Base-by-base conservation (phyloP, 306 rosid genomes). In the Albizia julibrissin region DNA sequence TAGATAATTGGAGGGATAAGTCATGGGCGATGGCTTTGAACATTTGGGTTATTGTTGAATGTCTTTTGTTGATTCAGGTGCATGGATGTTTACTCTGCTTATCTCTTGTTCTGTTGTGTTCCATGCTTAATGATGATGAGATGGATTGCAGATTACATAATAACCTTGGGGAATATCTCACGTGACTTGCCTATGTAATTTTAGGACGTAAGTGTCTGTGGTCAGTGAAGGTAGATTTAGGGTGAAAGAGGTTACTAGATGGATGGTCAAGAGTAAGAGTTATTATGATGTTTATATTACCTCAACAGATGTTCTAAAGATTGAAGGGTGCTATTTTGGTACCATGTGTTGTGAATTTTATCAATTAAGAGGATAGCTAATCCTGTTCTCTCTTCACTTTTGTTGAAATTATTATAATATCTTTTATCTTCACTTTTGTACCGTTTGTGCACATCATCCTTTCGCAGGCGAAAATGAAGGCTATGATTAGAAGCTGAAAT, bases 41-140 rank as follows among this genome's bases (percentile, higher is more conserved):
- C 71, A 72, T 43, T 73, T 46, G 80, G 83, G 61, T 62, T 86
- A 59, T 39, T 56, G 42, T 43, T 43, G 75, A 56, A 73, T 66
- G 67, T 76, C 70, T 83, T 44, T 42, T 64, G 70, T 73, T 42
- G 59, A 67, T 64, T 18, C 1, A 33, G 79, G 77, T 43, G 49
- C 27, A 3, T 68, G 72, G 27, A 19, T 15, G 42, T 33, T 33
- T 19, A 15, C 47, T 33, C 3, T 67, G 24, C 13, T n/a, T 67
- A 14, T 26, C 69, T 26, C 39, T 24, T 61, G 69, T 62, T 62
- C 16, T 62, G 21, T 27, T 12, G 21, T 62, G 39, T 29, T 62
- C 19, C 34, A 27, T 65, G 42, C 6, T 16, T 18, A 50, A 54
- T 7, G 62, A 21, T 16, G 37, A 29, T 33, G 34, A 65, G 69